phyloP scores from a whole-genome alignment of 2,329 filamentous ascomycete genomes.

The Elsinoe ampelina region DNA sequence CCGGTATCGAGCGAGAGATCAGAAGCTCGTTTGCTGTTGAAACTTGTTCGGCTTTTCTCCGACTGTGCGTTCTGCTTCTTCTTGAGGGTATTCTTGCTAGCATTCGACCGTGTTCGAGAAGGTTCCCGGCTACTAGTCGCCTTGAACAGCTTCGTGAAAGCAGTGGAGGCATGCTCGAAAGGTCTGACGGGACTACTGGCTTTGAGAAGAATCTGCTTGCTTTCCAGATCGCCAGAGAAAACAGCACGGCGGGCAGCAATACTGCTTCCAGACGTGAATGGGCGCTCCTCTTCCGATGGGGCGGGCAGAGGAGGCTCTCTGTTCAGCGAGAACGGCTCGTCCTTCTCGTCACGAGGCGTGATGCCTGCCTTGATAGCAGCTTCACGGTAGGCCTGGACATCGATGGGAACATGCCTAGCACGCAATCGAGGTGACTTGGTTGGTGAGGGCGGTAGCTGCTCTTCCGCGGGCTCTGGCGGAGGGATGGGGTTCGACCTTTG shows the following conservation, averaged over 20 bases:
- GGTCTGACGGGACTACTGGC: conserved; percentile 28
- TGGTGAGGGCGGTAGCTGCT: not conserved
- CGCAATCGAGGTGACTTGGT: conserved; percentile 1
- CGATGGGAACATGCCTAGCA: conserved; percentile 7
- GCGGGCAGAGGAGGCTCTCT: conserved; percentile 7
- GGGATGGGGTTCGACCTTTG: not conserved
- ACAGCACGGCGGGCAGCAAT: conserved; percentile 16
- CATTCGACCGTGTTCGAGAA: conserved; percentile 7
- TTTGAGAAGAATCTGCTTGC: conserved; percentile 22
- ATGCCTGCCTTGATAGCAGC: conserved; percentile 9
- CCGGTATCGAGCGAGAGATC: not conserved
- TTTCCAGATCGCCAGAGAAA: conserved; percentile 16
- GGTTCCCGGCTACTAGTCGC: conserved; percentile 3
- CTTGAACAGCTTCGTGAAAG: conserved; percentile 30
- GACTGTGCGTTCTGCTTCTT: not conserved
- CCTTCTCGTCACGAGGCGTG: not conserved
- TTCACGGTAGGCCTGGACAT: conserved; percentile 9
- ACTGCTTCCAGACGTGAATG: not conserved
- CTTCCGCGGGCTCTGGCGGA: not conserved
- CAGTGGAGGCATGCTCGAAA: conserved; percentile 31
- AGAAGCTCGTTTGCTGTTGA: not conserved
- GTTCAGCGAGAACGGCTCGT: conserved; percentile 11
- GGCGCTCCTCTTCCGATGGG: not conserved
- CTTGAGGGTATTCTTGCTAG: conserved; percentile 5
- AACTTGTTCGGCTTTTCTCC: not conserved